Evolutionary conservation across 2,329 filamentous ascomycete species (phyloP), one percentile per base, ranked within the genome.

Genomic region (Cordyceps tenuipes): DNA sequence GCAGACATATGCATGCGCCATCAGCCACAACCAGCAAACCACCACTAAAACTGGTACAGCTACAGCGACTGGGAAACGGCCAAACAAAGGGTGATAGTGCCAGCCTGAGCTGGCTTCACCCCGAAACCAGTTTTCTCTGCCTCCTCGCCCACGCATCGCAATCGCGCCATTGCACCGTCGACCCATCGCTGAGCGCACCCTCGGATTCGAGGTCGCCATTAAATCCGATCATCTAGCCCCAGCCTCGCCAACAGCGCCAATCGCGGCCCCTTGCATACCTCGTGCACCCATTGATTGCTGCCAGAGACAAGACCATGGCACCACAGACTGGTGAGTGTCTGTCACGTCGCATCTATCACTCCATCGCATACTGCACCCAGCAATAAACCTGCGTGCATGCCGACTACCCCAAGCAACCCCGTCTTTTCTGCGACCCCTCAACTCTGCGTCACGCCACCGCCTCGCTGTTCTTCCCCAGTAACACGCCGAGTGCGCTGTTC

Each of bases 241-340:
- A 47, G 52, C 47, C 26, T 48, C 59, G 36, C 47, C 31, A 19
- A 49, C 29, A 53, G 46, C 53, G 41, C 59, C 36, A 46, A 41
- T 47, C 41, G 41, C 57, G 49, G 50, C 10, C 53, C 39, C 49
- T 44, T 36, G 34, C 50, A 49, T 60, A 49, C 50, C 15, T 21
- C 39, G 34, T 41, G 34, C 31, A 54, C 23, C 4, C 23, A 43
- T 43, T 43, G 17, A 43, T 43, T 43, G 17, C 50, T 52, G 23
- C 12, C 10, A 54, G 29, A 43, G 47, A 50, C 39, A 43, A 31
- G 48, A 47, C 62, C 50, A 64, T 64, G 63, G 62, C 62, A 49
- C 63, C 63, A 57, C 63, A 64, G 62, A 61, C 62, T 34, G 62
- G 63, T 64, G 53, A 63, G 63, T 61, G 54, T 50, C 26, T 41